Evolutionary conservation across 345 rosid species (phyloP), one percentile per base, ranked within the genome.

Genomic region (Dimocarpus longan): DNA sequence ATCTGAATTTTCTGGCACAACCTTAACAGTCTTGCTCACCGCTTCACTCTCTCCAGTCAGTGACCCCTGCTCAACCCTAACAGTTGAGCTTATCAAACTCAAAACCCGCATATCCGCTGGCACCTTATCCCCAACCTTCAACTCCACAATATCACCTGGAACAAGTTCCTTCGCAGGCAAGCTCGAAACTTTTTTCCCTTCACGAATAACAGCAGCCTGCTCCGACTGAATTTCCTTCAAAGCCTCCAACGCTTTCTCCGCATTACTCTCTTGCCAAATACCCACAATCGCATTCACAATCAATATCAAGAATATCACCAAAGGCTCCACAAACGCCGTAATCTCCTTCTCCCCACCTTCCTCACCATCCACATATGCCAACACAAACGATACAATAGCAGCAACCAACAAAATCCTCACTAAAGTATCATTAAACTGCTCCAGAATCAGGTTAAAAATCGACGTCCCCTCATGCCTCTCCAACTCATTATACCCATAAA

Each of bases 21-120:
- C 81, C 85, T 85, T 91, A 18, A 79, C 89, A 77, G 92, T 93
- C 89, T 93, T 92, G 76, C 90, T 91, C 78, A 95, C 92, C 0
- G 98, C 95, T 77, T 93, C 98, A 72, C 94, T 90, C 90, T 95
- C 98, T 73, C 99, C 99, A 0, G 98, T 94, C 82, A 96, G 86
- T 0, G 99, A 96, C 5, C 98, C 93, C 79, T 95, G 96, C 88
- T 93, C 99, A 54, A 92, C 59, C 80, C 98, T 89, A 32, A 93
- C 70, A 0, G 98, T 93, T 4, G 99, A 95, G 88, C 97, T 93
- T 75, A 88, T 81, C 84, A 89, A 82, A 70, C 79, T 82, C 85
- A 91, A 46, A 46, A 88, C 84, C 71, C 97, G 86, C 99, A 93
- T 92, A 88, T 95, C 97, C 0, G 98, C 97, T 76, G 98, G 94